phyloP scores from a whole-genome alignment of 1,284 basidiomycete species.

The Takashimella koratensis region DNA sequence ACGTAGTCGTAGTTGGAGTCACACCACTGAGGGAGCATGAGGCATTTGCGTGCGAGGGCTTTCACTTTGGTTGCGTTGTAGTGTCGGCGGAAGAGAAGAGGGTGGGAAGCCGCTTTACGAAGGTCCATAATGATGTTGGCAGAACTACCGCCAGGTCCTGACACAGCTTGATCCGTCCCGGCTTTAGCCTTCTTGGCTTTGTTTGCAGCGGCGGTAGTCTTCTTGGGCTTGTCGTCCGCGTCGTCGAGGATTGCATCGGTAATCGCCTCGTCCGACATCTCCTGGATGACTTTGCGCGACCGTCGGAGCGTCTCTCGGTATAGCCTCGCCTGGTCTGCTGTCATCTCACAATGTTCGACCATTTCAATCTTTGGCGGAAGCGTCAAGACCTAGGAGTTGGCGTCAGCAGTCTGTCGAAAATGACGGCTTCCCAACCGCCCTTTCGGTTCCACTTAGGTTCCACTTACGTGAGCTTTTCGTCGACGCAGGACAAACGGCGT shows the following conservation, averaged over 20 bases:
- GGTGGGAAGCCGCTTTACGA: constrained; percentile 92
- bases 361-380: constrained; percentile 88
- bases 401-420: too few species aligned
- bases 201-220: constrained; percentile 37
- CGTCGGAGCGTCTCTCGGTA: constrained; percentile 81
- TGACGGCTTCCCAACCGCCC: too few species aligned
- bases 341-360: constrained; percentile 94
- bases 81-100: constrained; percentile 83
- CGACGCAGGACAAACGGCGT: constrained; percentile 95
- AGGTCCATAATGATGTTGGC: constrained; percentile 94
- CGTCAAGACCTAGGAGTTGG: constrained; percentile 78
- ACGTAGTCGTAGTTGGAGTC: constrained; percentile 75
- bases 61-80: constrained; percentile 76
- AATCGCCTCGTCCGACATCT: constrained; percentile 59
- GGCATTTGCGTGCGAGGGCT: constrained; percentile 71
- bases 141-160: constrained; percentile 29
- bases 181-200: constrained; percentile 66
- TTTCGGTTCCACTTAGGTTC: too few species aligned
- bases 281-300: constrained; percentile 68
- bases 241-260: constrained; percentile 31
- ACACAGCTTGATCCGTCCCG: constrained; percentile 47
- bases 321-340: constrained; percentile 71
- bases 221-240: constrained; percentile 38
- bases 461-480: constrained; percentile 77
- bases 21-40: constrained; percentile 83